phyloP scores from a whole-genome alignment of 176 grass and related monocot genomes.

The Oropetium thomaeum region DNA sequence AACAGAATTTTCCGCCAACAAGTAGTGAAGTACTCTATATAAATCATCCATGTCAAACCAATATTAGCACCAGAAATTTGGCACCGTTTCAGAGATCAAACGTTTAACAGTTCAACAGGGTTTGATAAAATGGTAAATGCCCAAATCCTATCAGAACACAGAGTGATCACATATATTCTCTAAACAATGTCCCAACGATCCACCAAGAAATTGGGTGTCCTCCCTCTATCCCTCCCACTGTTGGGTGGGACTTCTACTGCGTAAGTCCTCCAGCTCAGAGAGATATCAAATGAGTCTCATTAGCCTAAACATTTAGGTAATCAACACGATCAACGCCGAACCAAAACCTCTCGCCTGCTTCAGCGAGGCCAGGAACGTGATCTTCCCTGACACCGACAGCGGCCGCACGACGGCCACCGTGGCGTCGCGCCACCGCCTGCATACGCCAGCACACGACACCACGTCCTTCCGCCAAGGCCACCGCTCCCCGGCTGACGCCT shows the following conservation, averaged over 20 bases:
- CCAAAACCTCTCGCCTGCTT: conserved; percentile 42
- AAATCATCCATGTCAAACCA: neutral
- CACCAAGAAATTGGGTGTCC: neutral
- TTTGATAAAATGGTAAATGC: too few relatives aligned
- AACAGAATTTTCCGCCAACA: neutral
- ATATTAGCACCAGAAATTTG: neutral
- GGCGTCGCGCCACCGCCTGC: conserved; percentile 51
- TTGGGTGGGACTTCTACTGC: neutral
- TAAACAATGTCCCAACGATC: neutral
- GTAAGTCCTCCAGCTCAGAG: neutral
- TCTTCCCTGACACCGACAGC: conserved; percentile 36
- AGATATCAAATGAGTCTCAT: neutral
- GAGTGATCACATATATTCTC: neutral
- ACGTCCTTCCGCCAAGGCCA: conserved; percentile 50
- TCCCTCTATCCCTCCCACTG: too few relatives aligned
- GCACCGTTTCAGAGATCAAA: neutral
- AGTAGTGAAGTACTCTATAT: neutral
- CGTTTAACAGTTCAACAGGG: neutral
- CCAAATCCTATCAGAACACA: conserved; percentile 2
- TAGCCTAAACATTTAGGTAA: neutral
- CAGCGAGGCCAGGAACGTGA: conserved; percentile 56
- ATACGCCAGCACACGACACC: conserved; percentile 56
- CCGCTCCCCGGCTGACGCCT: conserved; percentile 38
- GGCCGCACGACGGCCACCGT: conserved; percentile 15
- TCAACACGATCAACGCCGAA: neutral